Conservation (phyloP, 2,329 filamentous ascomycete genomes). For the Fusarium sp. region DNA sequence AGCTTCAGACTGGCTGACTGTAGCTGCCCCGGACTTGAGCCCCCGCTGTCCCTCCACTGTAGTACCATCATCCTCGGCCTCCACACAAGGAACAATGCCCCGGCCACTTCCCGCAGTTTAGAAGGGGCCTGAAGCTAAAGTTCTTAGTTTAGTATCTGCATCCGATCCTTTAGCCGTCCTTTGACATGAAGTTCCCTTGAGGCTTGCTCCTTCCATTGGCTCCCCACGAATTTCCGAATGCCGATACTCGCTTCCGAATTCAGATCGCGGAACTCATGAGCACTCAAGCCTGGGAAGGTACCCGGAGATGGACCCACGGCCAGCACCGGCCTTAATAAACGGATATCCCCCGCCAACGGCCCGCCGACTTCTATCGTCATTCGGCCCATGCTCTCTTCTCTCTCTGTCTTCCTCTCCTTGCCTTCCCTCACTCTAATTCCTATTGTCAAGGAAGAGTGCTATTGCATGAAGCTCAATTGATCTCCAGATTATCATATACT, state of each 20-base stretch:
- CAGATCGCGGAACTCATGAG: conserved; percentile 12
- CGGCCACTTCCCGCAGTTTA: conserved; percentile 12
- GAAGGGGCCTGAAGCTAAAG: not conserved
- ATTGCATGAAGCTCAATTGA: conserved; percentile 27
- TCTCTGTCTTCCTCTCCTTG: not conserved
- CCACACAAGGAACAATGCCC: conserved; percentile 12
- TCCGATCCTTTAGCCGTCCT: not conserved
- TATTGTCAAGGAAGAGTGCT: not conserved
- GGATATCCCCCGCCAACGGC: conserved; percentile 38
- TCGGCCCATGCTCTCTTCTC: conserved; percentile 20
- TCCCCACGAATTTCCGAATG: conserved; percentile 29
- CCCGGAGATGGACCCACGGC: conserved; percentile 30
- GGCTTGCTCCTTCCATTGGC: not conserved
- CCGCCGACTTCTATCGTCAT: conserved; percentile 30
- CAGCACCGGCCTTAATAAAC: conserved; percentile 41
- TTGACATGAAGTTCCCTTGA: not conserved
- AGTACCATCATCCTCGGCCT: conserved; percentile 33
- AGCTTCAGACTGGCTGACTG: conserved; percentile 2
- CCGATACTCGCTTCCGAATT: conserved; percentile 44
- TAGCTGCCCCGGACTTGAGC: conserved; percentile 37
- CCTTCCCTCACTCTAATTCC: not conserved
- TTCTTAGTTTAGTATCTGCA: not conserved
- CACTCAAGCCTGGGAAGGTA: conserved; percentile 5
- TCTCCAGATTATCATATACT: not conserved
- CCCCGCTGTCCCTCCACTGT: conserved; percentile 32